Conservation (phyloP, 2,329 filamentous ascomycete species). For the Monosporascus sp. region DNA sequence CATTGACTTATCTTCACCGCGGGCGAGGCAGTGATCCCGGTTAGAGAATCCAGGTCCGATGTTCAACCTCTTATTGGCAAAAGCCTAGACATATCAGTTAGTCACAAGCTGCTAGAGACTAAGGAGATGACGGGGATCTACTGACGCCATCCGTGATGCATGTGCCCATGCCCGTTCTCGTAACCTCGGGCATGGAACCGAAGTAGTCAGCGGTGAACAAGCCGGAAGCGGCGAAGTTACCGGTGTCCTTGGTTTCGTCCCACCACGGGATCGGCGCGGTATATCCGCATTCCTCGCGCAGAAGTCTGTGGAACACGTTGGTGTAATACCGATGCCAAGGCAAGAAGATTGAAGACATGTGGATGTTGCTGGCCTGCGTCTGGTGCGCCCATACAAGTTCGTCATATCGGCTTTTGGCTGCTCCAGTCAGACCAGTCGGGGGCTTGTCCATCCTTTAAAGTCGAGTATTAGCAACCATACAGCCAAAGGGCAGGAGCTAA, state of each 20-base stretch:
- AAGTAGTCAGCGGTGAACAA: conserved; percentile 26
- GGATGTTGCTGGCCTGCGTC: conserved; percentile 26
- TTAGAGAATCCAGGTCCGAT: conserved; percentile 13
- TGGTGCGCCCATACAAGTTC: conserved; percentile 29
- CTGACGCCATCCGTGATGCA: conserved; percentile 23
- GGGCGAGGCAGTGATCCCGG: conserved; percentile 7
- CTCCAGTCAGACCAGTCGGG: conserved; percentile 20
- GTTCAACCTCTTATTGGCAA: conserved; percentile 15
- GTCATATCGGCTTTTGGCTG: conserved; percentile 26
- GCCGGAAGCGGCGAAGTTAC: conserved; percentile 21
- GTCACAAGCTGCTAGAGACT: not conserved
- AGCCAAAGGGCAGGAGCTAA: not conserved
- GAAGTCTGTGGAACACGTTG: conserved; percentile 25
- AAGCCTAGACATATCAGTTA: conserved; percentile 11
- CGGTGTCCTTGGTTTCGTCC: conserved; percentile 30
- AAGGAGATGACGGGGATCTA: not conserved
- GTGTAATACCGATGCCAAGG: conserved; percentile 30
- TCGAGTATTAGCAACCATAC: not conserved
- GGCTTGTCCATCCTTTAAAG: conserved; percentile 12
- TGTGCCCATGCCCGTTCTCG: conserved; percentile 18
- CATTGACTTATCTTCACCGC: not conserved
- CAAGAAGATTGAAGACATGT: conserved; percentile 27
- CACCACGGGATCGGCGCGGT: conserved; percentile 27
- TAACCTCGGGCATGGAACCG: conserved; percentile 20
- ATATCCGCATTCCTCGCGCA: conserved; percentile 29